A percentile compares a stretch with the other conserved stretches of the same genome.
Conservation (phyloP, 106 monocot species). For the Dioscorea alata region DNA sequence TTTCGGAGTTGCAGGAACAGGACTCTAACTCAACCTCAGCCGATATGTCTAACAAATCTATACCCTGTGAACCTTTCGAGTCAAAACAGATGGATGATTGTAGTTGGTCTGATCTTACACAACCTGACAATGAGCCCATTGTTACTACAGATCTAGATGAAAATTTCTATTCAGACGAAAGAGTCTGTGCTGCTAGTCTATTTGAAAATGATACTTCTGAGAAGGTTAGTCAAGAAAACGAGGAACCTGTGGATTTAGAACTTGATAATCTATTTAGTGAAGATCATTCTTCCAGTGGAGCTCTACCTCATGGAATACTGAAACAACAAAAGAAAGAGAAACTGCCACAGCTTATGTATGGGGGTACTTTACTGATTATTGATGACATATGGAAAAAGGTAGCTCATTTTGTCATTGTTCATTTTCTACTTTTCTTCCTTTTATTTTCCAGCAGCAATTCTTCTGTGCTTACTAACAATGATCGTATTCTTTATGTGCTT, state of each 20-base stretch:
- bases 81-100: slow-evolving; percentile 5
- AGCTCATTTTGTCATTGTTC: not conserved
- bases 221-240: slow-evolving; percentile 24
- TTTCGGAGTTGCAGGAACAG: slow-evolving; percentile 26
- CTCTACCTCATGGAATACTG: slow-evolving; percentile 26
- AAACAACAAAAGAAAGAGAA: slow-evolving; percentile 44
- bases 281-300: slow-evolving; percentile 33
- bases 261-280: slow-evolving; percentile 83
- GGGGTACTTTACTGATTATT: slow-evolving; percentile 34
- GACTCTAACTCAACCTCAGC: not conserved
- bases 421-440: not conserved
- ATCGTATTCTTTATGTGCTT: not conserved
- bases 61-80: not conserved
- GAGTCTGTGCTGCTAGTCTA: slow-evolving; percentile 12
- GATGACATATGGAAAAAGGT: slow-evolving; percentile 86
- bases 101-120: not conserved
- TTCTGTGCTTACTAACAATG: not conserved
- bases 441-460: not conserved
- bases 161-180: slow-evolving; percentile 2
- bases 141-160: slow-evolving; percentile 14
- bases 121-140: slow-evolving; percentile 10
- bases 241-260: slow-evolving; percentile 54
- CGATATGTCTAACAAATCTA: slow-evolving; percentile 15
- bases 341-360: slow-evolving; percentile 35
- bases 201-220: slow-evolving; percentile 1